Evolutionary conservation across 2,329 filamentous ascomycete genomes (phyloP).

Genomic region (Magnaporthiopsis rhizophila): DNA sequence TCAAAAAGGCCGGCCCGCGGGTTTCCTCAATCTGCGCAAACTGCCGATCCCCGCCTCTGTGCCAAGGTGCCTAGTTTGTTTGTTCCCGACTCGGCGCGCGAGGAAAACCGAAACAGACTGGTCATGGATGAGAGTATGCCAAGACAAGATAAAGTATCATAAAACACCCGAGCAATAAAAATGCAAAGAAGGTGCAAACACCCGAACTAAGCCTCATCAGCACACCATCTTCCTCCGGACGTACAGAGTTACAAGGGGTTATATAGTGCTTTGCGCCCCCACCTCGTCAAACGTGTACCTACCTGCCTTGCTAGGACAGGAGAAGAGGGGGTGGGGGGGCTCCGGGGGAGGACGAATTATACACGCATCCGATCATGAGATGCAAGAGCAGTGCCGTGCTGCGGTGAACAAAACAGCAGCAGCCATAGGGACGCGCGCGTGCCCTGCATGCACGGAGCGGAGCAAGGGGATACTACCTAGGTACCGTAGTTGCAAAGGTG

Average conservation of each 20-base stretch:
- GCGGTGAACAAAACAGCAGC: no score
- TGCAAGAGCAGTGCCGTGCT: not conserved
- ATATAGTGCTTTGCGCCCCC: no score
- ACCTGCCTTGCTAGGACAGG: not conserved
- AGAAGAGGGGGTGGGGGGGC: no score
- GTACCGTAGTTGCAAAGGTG: no score
- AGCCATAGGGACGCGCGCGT: no score
- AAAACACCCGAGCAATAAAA: no score
- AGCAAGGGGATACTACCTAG: no score
- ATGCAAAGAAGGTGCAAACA: no score
- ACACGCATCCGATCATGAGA: not conserved
- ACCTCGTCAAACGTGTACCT: not conserved
- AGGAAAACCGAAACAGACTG: not conserved
- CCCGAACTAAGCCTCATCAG: no score
- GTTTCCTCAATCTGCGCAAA: not conserved
- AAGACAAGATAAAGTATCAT: not conserved
- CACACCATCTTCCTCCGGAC: no score
- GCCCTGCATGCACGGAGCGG: no score
- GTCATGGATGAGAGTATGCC: not conserved
- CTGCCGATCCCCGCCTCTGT: not conserved
- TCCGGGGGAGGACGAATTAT: not conserved
- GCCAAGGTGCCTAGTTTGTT: no score
- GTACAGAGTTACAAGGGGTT: not conserved
- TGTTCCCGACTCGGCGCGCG: not conserved
- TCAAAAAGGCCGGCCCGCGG: not conserved